Evolutionary conservation across 495 filamentous ascomycete species (phyloP), one percentile per base, ranked within the genome.

Genomic region (Penicillium canescens): DNA sequence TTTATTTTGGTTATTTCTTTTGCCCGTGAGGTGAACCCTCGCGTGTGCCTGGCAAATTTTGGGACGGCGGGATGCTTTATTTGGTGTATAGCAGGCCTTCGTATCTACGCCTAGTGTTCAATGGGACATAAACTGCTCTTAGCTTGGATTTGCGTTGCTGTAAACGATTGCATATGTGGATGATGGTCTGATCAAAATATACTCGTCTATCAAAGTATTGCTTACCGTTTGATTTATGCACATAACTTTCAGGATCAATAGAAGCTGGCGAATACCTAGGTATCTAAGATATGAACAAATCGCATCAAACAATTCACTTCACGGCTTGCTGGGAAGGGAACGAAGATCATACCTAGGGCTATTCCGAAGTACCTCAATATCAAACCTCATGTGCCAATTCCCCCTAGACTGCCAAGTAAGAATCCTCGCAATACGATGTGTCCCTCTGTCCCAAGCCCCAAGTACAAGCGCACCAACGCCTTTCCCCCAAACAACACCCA

Each of bases 31-130:
- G 36, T 50, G 14, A 35, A 16, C 13, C 14, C 42, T 40, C 23
- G 26, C 38, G 18, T 39, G 35, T 35, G 42, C 3, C 28, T 41
- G 24, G 36, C 36, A 51, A 35, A 16, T 54, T 38, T 36, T 41
- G 51, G 48, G 10, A 45, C n/a, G 49, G 54, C 39, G 28, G 18
- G 52, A 24, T 52, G 36, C 31, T 47, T 50, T 41, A 10, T 12
- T 42, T 42, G 49, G 50, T 61, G 50, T 61, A 61, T 48, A 61
- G 55, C 48, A 58, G 50, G 43, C 42, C 39, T 54, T 52, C 36
- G 46, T 58, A 34, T 50, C 23, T 46, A 26, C 31, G 21, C 38
- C 49, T 49, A 41, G 36, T 61, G 42, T 47, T 37, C 35, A 45
- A 52, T 53, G 44, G 42, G 53, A 53, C 38, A 49, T 28, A 43